Evolutionary conservation across 495 filamentous ascomycete genomes (phyloP).

Genomic region (Xylaria bambusicola): DNA sequence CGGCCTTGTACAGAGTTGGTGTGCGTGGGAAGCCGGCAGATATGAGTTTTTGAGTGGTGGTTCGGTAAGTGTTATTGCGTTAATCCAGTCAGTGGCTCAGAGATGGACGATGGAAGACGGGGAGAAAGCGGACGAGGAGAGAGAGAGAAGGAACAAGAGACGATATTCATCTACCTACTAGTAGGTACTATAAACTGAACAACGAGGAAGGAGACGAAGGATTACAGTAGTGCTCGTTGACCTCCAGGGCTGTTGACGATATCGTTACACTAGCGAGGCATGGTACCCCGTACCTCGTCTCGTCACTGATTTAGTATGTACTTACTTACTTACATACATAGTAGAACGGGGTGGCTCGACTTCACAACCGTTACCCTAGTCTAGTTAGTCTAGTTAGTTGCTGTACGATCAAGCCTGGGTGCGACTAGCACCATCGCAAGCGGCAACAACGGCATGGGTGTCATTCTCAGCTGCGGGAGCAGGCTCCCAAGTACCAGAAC

Average conservation of each 20-base stretch:
- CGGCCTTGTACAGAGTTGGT: neutral
- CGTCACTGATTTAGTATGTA: too few relatives aligned
- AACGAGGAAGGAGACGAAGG: conserved; percentile 1
- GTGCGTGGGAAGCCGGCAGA: neutral
- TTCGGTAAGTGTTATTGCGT: neutral
- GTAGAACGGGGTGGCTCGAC: conserved; percentile 16
- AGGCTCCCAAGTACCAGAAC: conserved; percentile 12
- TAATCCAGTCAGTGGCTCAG: neutral
- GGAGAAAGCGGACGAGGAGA: neutral
- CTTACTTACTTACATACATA: too few relatives aligned
- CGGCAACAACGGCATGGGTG: conserved; percentile 21
- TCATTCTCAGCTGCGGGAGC: conserved; percentile 16
- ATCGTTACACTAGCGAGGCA: conserved; percentile 18
- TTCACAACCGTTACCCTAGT: conserved; percentile 20
- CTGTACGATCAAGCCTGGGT: conserved; percentile 17
- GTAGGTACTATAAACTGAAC: too few relatives aligned
- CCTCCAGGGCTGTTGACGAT: conserved; percentile 19
- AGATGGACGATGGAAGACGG: neutral
- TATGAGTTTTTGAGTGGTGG: neutral
- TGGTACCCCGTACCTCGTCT: neutral
- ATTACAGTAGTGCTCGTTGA: conserved; percentile 5
- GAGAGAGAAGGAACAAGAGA: conserved; percentile 7
- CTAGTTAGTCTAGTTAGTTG: conserved; percentile 18
- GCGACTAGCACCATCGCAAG: conserved; percentile 6
- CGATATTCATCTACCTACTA: conserved; percentile 16